Base-by-base conservation (phyloP, 2,329 filamentous ascomycete species). In the Apiospora saccharicola region DNA sequence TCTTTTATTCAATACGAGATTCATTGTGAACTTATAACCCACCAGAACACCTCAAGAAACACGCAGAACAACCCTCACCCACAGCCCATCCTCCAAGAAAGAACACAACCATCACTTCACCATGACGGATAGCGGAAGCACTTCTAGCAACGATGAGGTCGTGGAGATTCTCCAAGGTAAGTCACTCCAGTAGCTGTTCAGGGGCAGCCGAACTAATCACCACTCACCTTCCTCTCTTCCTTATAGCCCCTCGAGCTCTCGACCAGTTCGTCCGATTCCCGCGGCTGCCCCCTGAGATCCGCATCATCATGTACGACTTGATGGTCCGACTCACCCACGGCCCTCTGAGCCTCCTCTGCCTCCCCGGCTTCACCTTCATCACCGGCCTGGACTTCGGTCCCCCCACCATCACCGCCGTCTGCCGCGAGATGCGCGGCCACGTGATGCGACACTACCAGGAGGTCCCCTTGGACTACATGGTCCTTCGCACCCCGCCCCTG, bases 281-380 rank as follows among this genome's bases (percentile, higher is more conserved):
- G 53, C 1, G 12, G 30, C 30, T 61, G 22, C 53, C 53, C 53
- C 34, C 30, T 30, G 30, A 61, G 53, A 16, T 61, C 19, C 53
- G 53, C 30, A 12, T 7, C 6, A 61, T 22, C 30, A 61, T 61
- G 7, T 61, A 37, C 53, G 16, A 22, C 7, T 37, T 22, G 74
- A 87, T 92, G 78, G 81, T 89, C 3, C 80, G 83, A 0, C 78
- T 87, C 1, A 83, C 83, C 16, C 75, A 74, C 49, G 79, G 80
- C 61, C 80, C 80, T 16, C 77, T 78, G 46, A 81, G 80, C 26
- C 89, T 86, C 70, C 81, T 86, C 10, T 84, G 87, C 67, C 89
- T 89, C 79, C 81, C 89, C 79, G 89, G 89, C 77, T 87, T 89
- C 74, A 82, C 83, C 67, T 85, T 83, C 4, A 82, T 83, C 0